Conservation (phyloP, 352 stramenopile genomes). For the Phytophthora quininea region DNA sequence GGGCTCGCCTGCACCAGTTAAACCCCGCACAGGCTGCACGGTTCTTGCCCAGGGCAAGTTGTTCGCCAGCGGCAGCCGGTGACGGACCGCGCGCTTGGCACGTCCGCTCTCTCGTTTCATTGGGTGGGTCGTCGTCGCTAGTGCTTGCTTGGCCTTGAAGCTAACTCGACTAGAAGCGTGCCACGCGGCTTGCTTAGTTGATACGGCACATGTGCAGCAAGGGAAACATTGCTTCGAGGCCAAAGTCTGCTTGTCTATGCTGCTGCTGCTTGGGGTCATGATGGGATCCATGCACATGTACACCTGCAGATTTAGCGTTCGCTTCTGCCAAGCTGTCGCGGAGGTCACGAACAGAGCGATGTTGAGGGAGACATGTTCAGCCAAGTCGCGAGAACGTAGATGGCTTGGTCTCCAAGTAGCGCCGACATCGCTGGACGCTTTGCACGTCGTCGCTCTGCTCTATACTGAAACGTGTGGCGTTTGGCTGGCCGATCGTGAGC, state of each 20-base stretch:
- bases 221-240: neutral
- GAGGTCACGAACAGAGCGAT: neutral
- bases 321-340: neutral
- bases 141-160: no score
- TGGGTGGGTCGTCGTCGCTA: no score
- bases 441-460: no score
- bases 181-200: no score
- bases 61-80: neutral
- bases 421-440: no score
- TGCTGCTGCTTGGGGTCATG: constrained; percentile 19
- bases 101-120: no score
- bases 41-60: neutral
- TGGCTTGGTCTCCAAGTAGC: no score
- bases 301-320: neutral
- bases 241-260: constrained; percentile 3
- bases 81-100: neutral
- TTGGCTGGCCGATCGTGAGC: no score
- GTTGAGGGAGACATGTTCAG: constrained; percentile 1
- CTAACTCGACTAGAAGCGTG: no score
- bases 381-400: neutral
- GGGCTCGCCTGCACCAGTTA: no score
- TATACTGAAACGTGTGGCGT: no score
- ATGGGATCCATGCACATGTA: neutral
- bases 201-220: no score
- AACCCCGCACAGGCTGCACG: neutral